Percentiles rank a stretch among this genome's conserved stretches.
These are phyloP conservation scores for Rhizopogon vesiculosus DNA, from an alignment of 768 basidiomycete species.

Conservation along the genomic window DNA sequence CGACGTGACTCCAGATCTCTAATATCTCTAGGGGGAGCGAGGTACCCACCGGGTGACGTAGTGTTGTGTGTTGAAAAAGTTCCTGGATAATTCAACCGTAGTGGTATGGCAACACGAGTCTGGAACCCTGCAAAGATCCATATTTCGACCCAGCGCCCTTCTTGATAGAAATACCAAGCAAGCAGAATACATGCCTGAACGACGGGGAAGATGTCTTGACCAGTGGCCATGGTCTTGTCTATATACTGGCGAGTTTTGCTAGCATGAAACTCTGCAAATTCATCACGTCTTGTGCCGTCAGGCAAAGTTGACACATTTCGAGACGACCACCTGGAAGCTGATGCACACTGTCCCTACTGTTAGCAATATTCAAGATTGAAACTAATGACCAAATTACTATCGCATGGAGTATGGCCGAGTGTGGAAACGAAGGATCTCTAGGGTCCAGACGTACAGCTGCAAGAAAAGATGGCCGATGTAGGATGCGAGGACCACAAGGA, in stretches of 20 bases:
- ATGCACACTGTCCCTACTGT: conserved; percentile 55
- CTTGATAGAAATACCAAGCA: conserved; percentile 90
- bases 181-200: conserved; percentile 84
- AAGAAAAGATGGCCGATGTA: conserved; percentile 78
- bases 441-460: conserved; percentile 78
- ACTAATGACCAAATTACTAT: conserved; percentile 49
- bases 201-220: conserved; percentile 81
- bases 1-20: conserved; percentile 75
- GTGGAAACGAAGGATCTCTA: conserved; percentile 78
- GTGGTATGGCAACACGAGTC: conserved; percentile 74
- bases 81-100: conserved; percentile 82
- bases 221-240: conserved; percentile 86
- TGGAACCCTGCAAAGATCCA: conserved; percentile 90
- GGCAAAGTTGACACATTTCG: conserved; percentile 60
- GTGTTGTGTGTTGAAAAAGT: conserved; percentile 69
- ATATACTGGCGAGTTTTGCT: conserved; percentile 85
- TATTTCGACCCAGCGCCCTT: conserved; percentile 86
- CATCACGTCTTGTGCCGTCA: conserved; percentile 76
- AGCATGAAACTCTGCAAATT: conserved; percentile 84
- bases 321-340: conserved; percentile 79
- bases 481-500: conserved; percentile 79
- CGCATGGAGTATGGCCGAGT: conserved; percentile 86
- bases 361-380: conserved; percentile 7
- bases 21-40: conserved; percentile 72
- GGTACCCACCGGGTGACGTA: conserved; percentile 71